Evolutionary conservation across 371 early-diverging fungal species (phyloP), one percentile per base, ranked within the genome.

Genomic region (Dichotomocladium elegans): DNA sequence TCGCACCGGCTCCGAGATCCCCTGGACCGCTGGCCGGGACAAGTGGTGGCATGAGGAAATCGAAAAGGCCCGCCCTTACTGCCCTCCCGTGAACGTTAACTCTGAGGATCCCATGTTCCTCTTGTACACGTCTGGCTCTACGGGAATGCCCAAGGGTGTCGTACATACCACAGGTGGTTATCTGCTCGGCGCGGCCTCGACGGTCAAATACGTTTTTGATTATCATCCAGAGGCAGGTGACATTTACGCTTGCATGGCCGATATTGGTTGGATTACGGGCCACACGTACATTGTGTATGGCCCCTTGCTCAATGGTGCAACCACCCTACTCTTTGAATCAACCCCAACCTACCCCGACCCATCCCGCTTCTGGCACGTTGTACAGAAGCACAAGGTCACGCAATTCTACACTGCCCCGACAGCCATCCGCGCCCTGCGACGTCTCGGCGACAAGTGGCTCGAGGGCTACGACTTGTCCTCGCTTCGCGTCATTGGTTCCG

Each of bases 321-420:
- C 98, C 26, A 94, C 95, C 9, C 89, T 99, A 30, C 61, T 99
- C 29, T 96, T 98, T 61, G 98, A 96, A 70, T 89, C 92, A 10
- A 82, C 90, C 12, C 96, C 95, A 6, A 86, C 90, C 4, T 93
- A 89, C 63, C 96, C 95, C 24, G 82, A 81, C 47, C 83, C 91
- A 10, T 81, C 81, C 17, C 81, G 95, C 31, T 88, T 91, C 74
- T 95, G 94, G 91, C 72, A 89, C 42, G 53, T 88, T 41, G 84
- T 95, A 22, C 92, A 89, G 48, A 88, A 90, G 48, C 93, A 93
- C 82, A 89, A 83, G 65, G 78, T 99, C 60, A 98, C 98, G 9
- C 98, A 98, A 65, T 91, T 99, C 62, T 99, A 99, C 74, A 99
- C 99, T 14, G 98, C 99, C 1, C 99, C 99, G 22, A 99, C 99